These are phyloP conservation scores for Cotoneaster glaucophyllus DNA, from an alignment of 306 rosid genomes.

Conservation along the genomic window DNA sequence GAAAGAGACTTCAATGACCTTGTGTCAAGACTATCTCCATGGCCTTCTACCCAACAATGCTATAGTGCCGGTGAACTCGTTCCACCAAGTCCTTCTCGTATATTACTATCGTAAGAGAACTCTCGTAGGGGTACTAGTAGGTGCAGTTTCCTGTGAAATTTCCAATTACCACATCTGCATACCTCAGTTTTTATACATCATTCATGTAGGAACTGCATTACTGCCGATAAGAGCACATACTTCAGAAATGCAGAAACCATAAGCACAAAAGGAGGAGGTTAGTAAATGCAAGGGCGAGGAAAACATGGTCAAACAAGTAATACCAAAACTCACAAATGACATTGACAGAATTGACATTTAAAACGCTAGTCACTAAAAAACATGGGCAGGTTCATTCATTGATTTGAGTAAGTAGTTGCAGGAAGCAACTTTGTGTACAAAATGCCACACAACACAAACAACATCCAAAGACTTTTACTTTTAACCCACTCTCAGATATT, in stretches of 20 bases:
- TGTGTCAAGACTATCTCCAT: not conserved
- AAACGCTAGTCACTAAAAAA: conserved; percentile 10
- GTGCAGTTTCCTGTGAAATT: too few relatives aligned
- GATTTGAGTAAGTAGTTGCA: conserved; percentile 9
- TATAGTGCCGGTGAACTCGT: too few relatives aligned
- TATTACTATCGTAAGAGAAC: too few relatives aligned
- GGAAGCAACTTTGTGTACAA: conserved; percentile 26
- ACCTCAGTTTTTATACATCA: not conserved
- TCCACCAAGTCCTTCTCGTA: too few relatives aligned
- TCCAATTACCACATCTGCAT: too few relatives aligned
- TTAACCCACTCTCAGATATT: not conserved
- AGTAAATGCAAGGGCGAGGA: not conserved
- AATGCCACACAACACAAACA: conserved; percentile 20
- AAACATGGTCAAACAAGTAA: conserved; percentile 26
- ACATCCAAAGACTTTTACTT: conserved; percentile 31
- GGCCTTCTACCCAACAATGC: not conserved
- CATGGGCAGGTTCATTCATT: conserved; percentile 15
- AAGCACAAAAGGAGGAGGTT: not conserved
- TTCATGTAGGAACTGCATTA: not conserved
- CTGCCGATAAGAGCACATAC: too few relatives aligned
- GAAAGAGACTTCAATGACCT: not conserved
- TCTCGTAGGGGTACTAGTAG: too few relatives aligned
- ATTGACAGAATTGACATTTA: not conserved
- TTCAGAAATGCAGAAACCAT: not conserved
- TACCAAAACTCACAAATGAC: conserved; percentile 18